Conservation (phyloP, 1,284 basidiomycete genomes). For the Cystobasidium sp. region DNA sequence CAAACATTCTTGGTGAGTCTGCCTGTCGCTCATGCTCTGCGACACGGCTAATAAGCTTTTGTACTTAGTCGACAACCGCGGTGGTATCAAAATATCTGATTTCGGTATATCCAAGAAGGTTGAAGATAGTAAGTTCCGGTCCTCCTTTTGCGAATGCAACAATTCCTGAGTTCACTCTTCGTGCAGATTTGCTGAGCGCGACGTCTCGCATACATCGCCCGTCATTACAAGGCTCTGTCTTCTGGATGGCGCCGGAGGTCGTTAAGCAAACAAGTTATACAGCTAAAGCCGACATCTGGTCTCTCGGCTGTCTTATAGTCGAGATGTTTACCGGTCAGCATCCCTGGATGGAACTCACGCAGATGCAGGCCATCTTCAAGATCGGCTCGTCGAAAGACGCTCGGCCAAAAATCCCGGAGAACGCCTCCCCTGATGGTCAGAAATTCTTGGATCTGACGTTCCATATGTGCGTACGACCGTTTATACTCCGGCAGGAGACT, state of each 20-base stretch:
- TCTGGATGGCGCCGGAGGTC: slow-evolving; percentile 99
- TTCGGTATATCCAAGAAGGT: slow-evolving; percentile 99
- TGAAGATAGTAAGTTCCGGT: slow-evolving; percentile 74
- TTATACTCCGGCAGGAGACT: neutral
- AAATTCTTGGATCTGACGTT: slow-evolving; percentile 84
- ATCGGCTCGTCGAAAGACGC: slow-evolving; percentile 75
- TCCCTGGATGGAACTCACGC: slow-evolving; percentile 95
- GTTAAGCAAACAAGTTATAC: slow-evolving; percentile 95
- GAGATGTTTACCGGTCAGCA: slow-evolving; percentile 99
- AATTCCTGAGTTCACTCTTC: slow-evolving; percentile 1
- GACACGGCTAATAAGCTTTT: neutral
- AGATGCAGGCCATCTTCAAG: slow-evolving; percentile 99
- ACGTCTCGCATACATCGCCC: slow-evolving; percentile 76
- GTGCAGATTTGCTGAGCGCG: slow-evolving; percentile 72
- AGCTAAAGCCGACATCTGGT: slow-evolving; percentile 97
- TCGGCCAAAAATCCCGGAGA: slow-evolving; percentile 80
- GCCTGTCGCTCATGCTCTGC: neutral
- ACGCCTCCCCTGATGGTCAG: slow-evolving; percentile 82
- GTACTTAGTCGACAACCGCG: slow-evolving; percentile 84
- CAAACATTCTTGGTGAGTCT: slow-evolving; percentile 73
- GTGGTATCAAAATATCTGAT: slow-evolving; percentile 97
- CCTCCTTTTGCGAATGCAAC: slow-evolving; percentile 50
- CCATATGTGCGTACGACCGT: slow-evolving; percentile 61
- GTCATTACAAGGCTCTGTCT: slow-evolving; percentile 93
- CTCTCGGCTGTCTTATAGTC: slow-evolving; percentile 92